A percentile compares a stretch with the other conserved stretches of the same genome.
Evolutionary conservation across 2,329 filamentous ascomycete genomes (phyloP).

Genomic region (Malbranchea cinnamomea): DNA sequence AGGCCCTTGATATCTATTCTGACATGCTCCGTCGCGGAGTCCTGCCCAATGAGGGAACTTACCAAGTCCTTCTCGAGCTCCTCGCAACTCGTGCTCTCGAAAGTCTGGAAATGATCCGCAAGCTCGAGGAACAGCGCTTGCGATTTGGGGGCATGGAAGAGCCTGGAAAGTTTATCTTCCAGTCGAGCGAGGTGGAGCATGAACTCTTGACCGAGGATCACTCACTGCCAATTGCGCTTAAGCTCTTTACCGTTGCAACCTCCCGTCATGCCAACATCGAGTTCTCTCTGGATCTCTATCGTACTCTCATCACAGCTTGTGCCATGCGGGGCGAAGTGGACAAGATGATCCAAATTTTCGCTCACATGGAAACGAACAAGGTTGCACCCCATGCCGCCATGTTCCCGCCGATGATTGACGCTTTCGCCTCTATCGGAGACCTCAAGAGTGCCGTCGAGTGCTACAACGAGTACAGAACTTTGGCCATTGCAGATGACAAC

Average conservation of each 20-base stretch:
- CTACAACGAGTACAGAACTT: slow-evolving; percentile 83
- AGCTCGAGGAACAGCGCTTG: slow-evolving; percentile 64
- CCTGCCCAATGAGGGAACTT: slow-evolving; percentile 68
- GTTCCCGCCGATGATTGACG: slow-evolving; percentile 89
- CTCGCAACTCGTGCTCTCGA: slow-evolving; percentile 70
- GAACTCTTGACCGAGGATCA: slow-evolving; percentile 79
- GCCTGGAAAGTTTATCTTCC: slow-evolving; percentile 72
- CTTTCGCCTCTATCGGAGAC: slow-evolving; percentile 70
- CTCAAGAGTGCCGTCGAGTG: slow-evolving; percentile 79
- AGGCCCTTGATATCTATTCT: slow-evolving; percentile 86
- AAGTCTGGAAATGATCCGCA: slow-evolving; percentile 55
- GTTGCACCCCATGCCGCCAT: slow-evolving; percentile 63
- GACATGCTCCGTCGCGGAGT: slow-evolving; percentile 88
- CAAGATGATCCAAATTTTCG: slow-evolving; percentile 82
- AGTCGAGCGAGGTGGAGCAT: slow-evolving; percentile 73
- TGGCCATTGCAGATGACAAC: slow-evolving; percentile 72
- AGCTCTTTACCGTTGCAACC: slow-evolving; percentile 67
- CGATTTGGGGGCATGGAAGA: slow-evolving; percentile 78
- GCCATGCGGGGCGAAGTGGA: slow-evolving; percentile 65
- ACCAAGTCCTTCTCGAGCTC: slow-evolving; percentile 71
- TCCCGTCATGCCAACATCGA: slow-evolving; percentile 42
- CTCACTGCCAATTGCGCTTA: slow-evolving; percentile 68
- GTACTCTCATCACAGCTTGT: slow-evolving; percentile 72
- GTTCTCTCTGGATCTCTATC: slow-evolving; percentile 73
- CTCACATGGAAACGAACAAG: slow-evolving; percentile 72